Percentiles rank a stretch among this genome's conserved stretches.
Evolutionary conservation across 768 basidiomycete species (phyloP).

Genomic region (Mycena galopus): DNA sequence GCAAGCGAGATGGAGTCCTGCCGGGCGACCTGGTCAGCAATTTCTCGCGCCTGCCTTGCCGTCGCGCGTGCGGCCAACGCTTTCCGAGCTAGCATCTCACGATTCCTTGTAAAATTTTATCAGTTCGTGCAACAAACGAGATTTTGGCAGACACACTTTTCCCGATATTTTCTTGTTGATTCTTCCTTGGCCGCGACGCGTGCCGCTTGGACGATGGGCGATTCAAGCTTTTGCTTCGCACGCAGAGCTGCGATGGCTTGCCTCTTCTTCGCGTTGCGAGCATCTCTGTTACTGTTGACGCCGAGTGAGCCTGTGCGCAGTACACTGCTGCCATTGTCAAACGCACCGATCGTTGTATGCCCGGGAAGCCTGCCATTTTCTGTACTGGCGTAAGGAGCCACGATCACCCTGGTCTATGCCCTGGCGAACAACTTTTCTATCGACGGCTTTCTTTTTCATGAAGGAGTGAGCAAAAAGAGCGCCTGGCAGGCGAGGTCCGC

Average conservation of each 20-base stretch:
- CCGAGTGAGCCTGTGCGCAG: too few relatives aligned
- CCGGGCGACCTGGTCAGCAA: too few relatives aligned
- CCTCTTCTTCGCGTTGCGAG: background rate
- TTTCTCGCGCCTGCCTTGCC: too few relatives aligned
- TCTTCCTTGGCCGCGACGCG: background rate
- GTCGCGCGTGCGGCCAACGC: too few relatives aligned
- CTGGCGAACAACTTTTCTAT: too few relatives aligned
- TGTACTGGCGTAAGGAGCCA: background rate
- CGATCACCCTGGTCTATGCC: background rate
- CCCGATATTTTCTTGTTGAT: background rate
- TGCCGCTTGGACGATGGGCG: background rate
- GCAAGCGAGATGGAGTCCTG: too few relatives aligned
- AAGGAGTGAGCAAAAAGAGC: too few relatives aligned
- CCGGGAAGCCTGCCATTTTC: background rate
- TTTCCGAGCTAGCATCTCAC: background rate
- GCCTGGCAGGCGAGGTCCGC: too few relatives aligned
- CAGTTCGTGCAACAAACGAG: too few relatives aligned
- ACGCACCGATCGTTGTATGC: background rate
- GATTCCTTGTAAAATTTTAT: background rate
- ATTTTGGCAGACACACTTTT: background rate
- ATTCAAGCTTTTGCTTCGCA: background rate
- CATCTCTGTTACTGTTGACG: background rate
- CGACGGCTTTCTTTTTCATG: too few relatives aligned
- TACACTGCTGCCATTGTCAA: too few relatives aligned
- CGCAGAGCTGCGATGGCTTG: background rate